Evolutionary conservation across 306 rosid species (phyloP), one percentile per base, ranked within the genome.

Genomic region (Vigna nakashimae): DNA sequence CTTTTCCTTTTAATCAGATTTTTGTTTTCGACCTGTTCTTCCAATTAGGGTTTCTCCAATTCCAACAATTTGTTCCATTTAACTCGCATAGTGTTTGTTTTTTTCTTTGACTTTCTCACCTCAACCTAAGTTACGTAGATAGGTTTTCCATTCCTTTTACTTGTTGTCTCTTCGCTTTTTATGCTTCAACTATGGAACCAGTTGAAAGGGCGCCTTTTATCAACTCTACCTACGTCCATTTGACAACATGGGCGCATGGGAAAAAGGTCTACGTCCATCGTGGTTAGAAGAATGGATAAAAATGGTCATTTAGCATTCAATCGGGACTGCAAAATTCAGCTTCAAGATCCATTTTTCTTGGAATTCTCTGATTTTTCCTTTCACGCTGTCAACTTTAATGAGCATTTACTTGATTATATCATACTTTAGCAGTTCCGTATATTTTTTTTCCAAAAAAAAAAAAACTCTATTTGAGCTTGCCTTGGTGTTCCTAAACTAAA

Each of bases 41-140:
- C 20, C 16, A 16, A 8, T 66, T 75, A 81, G 77, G 77, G 66
- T 26, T 75, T 17, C 79, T 69, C 76, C 13, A 42, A 32, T 78
- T 69, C 63, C 0, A 18, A 28, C 65, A 10, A 57, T 20, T 65
- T 4, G 0, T 49, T 63, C 34, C 9, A 10, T 20, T 51, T 1
- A 50, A 49, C 20, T 9, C 48, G 10, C 10, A 3, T 10, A 22
- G 17, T 32, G 18, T 45, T 45, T 55, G 20, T 30, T 74, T 24
- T 40, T 36, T 10, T 38, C 6, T 36, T 75, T 17, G 4, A 18
- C 32, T 43, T 10, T 57, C 20, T 69, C 52, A 42, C 45, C 16
- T n/a, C 17, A 64, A 36, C 73, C 30, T 60, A 7, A 4, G 16
- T 42, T 42, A 9, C 45, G 36, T 48, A 14, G 43, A 28, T 22